Evolutionary conservation across 345 rosid species (phyloP).

Genomic region (Kandelia obovata): DNA sequence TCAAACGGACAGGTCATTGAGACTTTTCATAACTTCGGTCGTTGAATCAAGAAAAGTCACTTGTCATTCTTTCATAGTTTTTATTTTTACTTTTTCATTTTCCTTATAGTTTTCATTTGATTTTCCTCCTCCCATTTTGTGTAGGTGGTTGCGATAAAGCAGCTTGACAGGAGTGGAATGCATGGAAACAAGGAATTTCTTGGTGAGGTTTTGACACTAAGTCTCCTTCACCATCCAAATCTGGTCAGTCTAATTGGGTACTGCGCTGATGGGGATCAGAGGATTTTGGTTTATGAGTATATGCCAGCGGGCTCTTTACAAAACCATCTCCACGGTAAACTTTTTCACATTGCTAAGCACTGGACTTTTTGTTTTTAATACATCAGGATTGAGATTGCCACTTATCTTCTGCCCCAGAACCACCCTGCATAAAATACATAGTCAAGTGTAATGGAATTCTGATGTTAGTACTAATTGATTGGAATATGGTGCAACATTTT

Average conservation of each 20-base stretch:
- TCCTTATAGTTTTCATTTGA: not conserved
- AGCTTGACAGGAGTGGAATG: constrained; percentile 63
- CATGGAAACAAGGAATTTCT: constrained; percentile 58
- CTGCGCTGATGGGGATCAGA: constrained; percentile 78
- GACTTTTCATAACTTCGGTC: not conserved
- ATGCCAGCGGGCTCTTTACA: constrained; percentile 50
- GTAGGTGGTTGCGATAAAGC: constrained; percentile 66
- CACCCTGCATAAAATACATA: not conserved
- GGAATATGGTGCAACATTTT: constrained; percentile 2
- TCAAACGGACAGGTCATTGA: constrained; percentile 49
- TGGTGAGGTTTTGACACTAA: constrained; percentile 41
- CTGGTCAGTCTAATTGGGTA: constrained; percentile 62
- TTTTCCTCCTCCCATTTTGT: not conserved
- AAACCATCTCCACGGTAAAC: constrained; percentile 52
- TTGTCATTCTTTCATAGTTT: not conserved
- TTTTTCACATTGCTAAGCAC: not conserved
- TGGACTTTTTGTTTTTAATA: not conserved
- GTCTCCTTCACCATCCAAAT: constrained; percentile 51
- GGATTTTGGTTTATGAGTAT: constrained; percentile 56
- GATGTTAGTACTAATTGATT: not conserved
- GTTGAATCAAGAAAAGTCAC: not conserved
- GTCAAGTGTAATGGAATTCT: not conserved
- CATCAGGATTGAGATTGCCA: too few species aligned
- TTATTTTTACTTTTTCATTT: not conserved
- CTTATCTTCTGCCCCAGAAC: too few species aligned